A percentile compares a stretch with the other conserved stretches of the same genome.
Conservation (phyloP, 345 rosid species). For the Excoecaria cochinchinensis region DNA sequence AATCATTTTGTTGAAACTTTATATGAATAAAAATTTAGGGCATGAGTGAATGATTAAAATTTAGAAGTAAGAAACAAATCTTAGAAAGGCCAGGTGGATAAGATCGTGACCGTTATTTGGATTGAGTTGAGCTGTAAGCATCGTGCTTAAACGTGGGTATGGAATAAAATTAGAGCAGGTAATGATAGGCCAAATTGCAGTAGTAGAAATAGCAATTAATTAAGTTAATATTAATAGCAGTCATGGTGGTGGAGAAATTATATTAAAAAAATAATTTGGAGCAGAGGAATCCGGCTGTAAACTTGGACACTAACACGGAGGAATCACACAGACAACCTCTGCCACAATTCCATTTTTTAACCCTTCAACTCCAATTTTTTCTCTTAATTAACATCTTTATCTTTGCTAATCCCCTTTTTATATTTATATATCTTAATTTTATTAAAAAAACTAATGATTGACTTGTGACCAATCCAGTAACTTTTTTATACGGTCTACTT, state of each 20-base stretch:
- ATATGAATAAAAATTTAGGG: not conserved
- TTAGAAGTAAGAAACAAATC: not conserved
- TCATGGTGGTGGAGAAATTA: not conserved
- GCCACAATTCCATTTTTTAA: slow-evolving; percentile 39
- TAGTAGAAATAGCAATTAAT: slow-evolving; percentile 16
- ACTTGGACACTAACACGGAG: slow-evolving; percentile 40
- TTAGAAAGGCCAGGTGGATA: slow-evolving; percentile 38
- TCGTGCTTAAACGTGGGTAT: slow-evolving; percentile 65
- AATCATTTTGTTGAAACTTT: too few species aligned
- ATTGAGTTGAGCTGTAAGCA: slow-evolving; percentile 52
- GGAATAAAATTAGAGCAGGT: slow-evolving; percentile 38
- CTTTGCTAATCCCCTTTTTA: not conserved
- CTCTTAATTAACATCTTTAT: not conserved
- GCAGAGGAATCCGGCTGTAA: slow-evolving; percentile 54
- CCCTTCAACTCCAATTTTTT: slow-evolving; percentile 12
- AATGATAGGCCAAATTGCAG: slow-evolving; percentile 32
- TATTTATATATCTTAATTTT: not conserved
- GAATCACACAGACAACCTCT: slow-evolving; percentile 46
- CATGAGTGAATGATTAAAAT: not conserved
- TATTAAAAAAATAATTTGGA: slow-evolving; percentile 9
- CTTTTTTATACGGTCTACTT: too few species aligned
- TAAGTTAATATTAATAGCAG: slow-evolving; percentile 5
- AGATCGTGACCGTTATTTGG: slow-evolving; percentile 41
- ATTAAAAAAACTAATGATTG: not conserved
- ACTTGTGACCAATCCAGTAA: too few species aligned